These are phyloP conservation scores for Leccinum subspadiceum DNA, from an alignment of 1,284 basidiomycete genomes.

Conservation along the genomic window DNA sequence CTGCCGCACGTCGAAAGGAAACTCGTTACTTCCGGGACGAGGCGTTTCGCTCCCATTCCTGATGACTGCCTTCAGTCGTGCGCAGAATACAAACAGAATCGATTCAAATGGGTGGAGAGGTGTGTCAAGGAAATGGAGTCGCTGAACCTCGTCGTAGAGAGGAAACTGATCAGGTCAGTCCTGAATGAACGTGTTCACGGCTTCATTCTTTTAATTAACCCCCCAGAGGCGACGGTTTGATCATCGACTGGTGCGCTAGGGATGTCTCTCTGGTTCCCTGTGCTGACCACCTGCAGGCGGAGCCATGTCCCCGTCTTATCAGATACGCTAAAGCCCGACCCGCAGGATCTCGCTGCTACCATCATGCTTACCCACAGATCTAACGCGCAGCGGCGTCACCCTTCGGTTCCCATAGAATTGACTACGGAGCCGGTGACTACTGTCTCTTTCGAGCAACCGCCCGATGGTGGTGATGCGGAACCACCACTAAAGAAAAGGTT, in stretches of 20 bases:
- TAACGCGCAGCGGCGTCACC: slow-evolving; percentile 22
- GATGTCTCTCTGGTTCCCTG: background rate
- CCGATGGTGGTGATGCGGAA: background rate
- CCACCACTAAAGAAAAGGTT: slow-evolving; percentile 13
- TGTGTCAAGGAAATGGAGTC: slow-evolving; percentile 22
- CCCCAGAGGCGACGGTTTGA: slow-evolving; percentile 30
- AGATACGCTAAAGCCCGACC: slow-evolving; percentile 28
- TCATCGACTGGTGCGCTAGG: slow-evolving; percentile 27
- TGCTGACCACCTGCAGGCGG: slow-evolving; percentile 21
- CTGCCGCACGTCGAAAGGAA: slow-evolving; percentile 8
- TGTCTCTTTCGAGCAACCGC: background rate
- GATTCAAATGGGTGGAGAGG: slow-evolving; percentile 21
- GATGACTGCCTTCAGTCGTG: slow-evolving; percentile 24
- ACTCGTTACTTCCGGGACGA: slow-evolving; percentile 27
- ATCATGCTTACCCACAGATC: slow-evolving; percentile 27
- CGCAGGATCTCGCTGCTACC: slow-evolving; percentile 29
- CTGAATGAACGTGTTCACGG: background rate
- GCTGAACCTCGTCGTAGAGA: slow-evolving; percentile 22
- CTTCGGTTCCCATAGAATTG: background rate
- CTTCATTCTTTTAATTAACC: background rate
- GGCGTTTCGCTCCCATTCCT: slow-evolving; percentile 29
- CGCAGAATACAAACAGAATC: slow-evolving; percentile 21
- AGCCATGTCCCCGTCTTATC: slow-evolving; percentile 33
- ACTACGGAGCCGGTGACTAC: background rate
- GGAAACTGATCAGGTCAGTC: slow-evolving; percentile 27